These are phyloP conservation scores for Hordeum pubiflorum DNA, from an alignment of 202 grass and related monocot species.

Conservation along the genomic window DNA sequence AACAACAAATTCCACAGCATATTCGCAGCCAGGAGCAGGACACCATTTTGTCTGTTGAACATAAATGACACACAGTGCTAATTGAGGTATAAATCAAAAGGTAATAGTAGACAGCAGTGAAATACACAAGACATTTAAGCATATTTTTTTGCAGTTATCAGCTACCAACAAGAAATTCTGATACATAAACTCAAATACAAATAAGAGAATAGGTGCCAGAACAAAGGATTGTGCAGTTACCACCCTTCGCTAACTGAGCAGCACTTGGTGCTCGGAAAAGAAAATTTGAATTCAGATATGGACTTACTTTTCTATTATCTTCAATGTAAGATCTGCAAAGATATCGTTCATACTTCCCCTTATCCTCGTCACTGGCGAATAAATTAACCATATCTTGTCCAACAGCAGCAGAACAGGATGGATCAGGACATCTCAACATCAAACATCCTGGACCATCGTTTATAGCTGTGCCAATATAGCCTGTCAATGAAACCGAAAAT, in stretches of 20 bases:
- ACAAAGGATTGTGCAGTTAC: background rate
- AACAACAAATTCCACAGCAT: constrained; percentile 88
- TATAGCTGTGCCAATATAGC: constrained; percentile 92
- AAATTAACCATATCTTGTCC: constrained; percentile 77
- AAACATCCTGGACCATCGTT: constrained; percentile 96
- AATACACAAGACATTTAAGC: constrained; percentile 1
- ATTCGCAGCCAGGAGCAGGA: constrained; percentile 96
- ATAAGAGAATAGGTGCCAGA: background rate
- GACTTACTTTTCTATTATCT: constrained; percentile 91
- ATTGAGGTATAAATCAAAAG: background rate
- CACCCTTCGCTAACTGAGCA: background rate
- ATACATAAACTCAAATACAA: background rate
- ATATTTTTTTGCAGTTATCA: background rate
- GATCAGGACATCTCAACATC: constrained; percentile 92
- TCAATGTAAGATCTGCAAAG: constrained; percentile 87
- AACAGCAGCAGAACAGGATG: constrained; percentile 74
- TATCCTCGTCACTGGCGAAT: constrained; percentile 59
- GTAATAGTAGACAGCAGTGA: background rate
- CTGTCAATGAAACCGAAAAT: constrained; percentile 33
- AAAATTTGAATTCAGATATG: background rate
- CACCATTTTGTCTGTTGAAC: constrained; percentile 95
- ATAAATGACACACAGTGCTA: background rate
- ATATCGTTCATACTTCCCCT: constrained; percentile 73
- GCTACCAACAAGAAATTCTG: background rate
- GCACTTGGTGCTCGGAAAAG: background rate